These are phyloP conservation scores for Nothophoma quercina DNA, from an alignment of 2,329 filamentous ascomycete genomes.

Conservation along the genomic window DNA sequence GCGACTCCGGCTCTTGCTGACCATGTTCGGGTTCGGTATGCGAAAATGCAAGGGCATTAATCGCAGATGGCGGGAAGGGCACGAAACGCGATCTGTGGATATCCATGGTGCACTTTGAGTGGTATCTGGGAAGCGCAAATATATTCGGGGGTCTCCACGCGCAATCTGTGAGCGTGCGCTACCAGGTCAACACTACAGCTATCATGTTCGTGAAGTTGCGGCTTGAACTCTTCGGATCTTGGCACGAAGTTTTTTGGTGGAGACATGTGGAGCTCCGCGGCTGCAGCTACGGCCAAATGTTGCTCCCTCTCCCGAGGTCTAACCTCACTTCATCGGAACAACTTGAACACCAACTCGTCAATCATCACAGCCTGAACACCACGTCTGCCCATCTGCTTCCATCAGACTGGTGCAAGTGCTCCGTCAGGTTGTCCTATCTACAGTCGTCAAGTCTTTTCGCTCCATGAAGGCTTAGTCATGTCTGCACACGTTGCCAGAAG, in stretches of 20 bases:
- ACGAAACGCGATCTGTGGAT: conserved; percentile 97
- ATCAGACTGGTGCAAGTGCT: conserved; percentile 8
- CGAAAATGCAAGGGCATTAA: conserved; percentile 95
- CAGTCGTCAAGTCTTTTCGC: neutral
- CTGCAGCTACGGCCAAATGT: conserved; percentile 2
- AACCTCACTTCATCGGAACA: neutral
- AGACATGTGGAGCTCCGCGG: neutral
- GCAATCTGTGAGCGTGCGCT: conserved; percentile 24
- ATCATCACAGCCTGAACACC: neutral
- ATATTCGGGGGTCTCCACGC: conserved; percentile 16
- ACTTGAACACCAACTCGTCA: neutral
- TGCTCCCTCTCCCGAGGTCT: neutral
- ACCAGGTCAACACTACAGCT: conserved; percentile 21
- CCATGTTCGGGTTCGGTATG: conserved; percentile 60
- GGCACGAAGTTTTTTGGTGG: conserved; percentile 20
- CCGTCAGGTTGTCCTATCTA: neutral
- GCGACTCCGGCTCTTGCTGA: conserved; percentile 60
- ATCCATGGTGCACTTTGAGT: conserved; percentile 70
- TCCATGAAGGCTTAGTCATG: neutral
- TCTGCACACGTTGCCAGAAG: neutral
- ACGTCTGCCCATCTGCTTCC: conserved; percentile 11
- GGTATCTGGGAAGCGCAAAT: neutral
- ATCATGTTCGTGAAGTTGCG: conserved; percentile 24
- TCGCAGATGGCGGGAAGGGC: conserved; percentile 86
- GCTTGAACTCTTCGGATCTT: conserved; percentile 25